Conservation (phyloP, 208 protist species). For the Crithidia acanthocephali region DNA sequence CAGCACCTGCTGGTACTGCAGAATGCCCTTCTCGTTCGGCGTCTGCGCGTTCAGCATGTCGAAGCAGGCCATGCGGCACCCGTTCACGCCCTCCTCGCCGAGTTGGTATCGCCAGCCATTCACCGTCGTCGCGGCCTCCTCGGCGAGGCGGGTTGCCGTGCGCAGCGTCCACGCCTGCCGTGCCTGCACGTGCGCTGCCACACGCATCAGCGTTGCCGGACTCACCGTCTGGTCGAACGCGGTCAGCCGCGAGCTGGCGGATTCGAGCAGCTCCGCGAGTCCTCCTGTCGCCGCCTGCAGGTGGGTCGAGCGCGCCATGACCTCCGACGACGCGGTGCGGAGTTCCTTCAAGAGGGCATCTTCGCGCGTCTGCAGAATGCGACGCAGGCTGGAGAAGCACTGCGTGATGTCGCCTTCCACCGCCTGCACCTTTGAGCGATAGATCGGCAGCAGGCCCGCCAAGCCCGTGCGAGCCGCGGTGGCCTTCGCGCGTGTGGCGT, state of each 20-base stretch:
- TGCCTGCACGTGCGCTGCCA: conserved; percentile 1
- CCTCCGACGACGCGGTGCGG: conserved; percentile 1
- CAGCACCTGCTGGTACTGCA: conserved; percentile 34
- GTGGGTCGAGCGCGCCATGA: conserved; percentile 9
- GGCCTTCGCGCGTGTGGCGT: conserved; percentile 10
- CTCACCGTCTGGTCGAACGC: conserved; percentile 14
- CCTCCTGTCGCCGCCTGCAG: conserved; percentile 17
- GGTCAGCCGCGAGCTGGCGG: not conserved
- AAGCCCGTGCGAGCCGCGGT: conserved; percentile 7
- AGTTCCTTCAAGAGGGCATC: conserved; percentile 33
- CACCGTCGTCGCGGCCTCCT: conserved; percentile 21
- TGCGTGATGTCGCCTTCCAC: conserved; percentile 41
- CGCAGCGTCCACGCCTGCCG: conserved; percentile 21
- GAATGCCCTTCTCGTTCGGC: conserved; percentile 26
- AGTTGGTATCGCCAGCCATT: conserved; percentile 34
- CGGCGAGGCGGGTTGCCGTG: conserved; percentile 4
- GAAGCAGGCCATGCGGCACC: conserved; percentile 36
- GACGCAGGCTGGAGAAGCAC: conserved; percentile 44
- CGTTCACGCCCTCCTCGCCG: conserved; percentile 12
- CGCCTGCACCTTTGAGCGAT: conserved; percentile 22
- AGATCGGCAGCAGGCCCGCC: conserved; percentile 16
- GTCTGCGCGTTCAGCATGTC: conserved; percentile 34
- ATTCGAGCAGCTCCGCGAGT: conserved; percentile 17
- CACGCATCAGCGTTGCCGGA: conserved; percentile 28
- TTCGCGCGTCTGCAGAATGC: conserved; percentile 52